phyloP scores from a whole-genome alignment of 2,329 filamentous ascomycete genomes.

The Diaporthe caulivora region DNA sequence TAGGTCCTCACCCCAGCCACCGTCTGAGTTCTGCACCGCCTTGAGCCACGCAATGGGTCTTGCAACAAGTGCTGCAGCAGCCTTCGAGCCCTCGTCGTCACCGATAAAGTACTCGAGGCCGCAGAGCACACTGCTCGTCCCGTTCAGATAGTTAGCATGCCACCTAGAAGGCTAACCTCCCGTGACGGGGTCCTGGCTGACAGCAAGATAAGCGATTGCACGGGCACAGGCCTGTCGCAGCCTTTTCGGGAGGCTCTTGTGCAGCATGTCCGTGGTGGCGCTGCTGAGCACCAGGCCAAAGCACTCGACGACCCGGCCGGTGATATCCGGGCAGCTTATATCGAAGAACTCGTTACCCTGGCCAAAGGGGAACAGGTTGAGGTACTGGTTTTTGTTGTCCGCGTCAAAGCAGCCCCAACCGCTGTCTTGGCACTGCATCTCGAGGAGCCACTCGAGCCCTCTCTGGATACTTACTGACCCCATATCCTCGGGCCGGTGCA shows the following conservation, averaged over 20 bases:
- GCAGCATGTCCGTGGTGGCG: no score
- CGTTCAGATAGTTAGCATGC: constrained; percentile 51
- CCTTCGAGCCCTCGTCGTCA: no score
- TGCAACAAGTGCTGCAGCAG: not conserved
- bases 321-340: constrained; percentile 50
- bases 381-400: constrained; percentile 48
- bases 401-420: constrained; percentile 53
- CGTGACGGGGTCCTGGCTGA: constrained; percentile 44
- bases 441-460: not conserved
- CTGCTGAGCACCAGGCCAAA: constrained; percentile 36
- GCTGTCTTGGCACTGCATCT: constrained; percentile 47
- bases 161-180: no score
- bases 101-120: not conserved
- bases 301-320: constrained; percentile 45
- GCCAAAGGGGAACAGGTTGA: constrained; percentile 52
- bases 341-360: constrained; percentile 52
- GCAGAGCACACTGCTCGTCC: constrained; percentile 45
- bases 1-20: not conserved
- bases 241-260: no score
- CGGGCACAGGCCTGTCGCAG: no score
- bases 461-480: not conserved
- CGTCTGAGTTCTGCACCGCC: not conserved
- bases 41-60: not conserved
- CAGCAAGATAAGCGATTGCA: no score
- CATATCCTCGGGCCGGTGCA: no score